Evolutionary conservation across 441 rosid genomes (phyloP), one percentile per base, ranked within the genome.

Genomic region (Metrosideros polymorpha): DNA sequence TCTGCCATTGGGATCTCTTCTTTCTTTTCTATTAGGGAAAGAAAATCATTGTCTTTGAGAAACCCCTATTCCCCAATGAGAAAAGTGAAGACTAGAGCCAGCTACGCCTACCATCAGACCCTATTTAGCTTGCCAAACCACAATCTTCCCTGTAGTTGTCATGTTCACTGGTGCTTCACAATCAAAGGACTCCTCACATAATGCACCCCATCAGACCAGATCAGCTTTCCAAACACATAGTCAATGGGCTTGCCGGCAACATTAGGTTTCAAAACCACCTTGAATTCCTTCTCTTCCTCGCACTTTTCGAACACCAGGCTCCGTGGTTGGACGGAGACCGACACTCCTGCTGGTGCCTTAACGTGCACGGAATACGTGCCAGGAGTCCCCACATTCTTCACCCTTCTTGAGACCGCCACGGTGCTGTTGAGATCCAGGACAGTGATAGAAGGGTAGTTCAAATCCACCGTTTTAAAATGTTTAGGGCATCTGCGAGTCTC

Each of bases 371-470:
- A 61, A 76, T 96, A 96, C 0, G 93, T 91, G 1, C 87, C 90
- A 0, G 96, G 91, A 2, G 93, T 18, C 3, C 96, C 96, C 1
- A 94, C 97, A 57, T 95, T 97, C 90, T 89, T 95, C 7, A 94
- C 88, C 53, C 75, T 92, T 3, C 96, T 91, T 4, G 89, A 88
- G 10, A 91, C 56, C 0, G 56, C 84, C 6, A 85, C 56, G 4
- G 90, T 30, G 79, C 84, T 87, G 0, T 30, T 56, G 17, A 92
- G 88, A 18, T 63, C 18, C 4, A 93, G 89, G 82, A 94, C 89
- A n/a, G 93, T 45, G 86, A 95, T 92, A 22, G 97, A 92, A n/a
- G 98, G 98, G 88, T 94, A 93, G 92, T 95, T 97, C 82, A 97
- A 91, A 83, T 93, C 89, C 4, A 84, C 63, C 7, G 95, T 19